Evolutionary conservation across 257 asterid species (phyloP), one percentile per base, ranked within the genome.

Genomic region (Verbena officinalis): DNA sequence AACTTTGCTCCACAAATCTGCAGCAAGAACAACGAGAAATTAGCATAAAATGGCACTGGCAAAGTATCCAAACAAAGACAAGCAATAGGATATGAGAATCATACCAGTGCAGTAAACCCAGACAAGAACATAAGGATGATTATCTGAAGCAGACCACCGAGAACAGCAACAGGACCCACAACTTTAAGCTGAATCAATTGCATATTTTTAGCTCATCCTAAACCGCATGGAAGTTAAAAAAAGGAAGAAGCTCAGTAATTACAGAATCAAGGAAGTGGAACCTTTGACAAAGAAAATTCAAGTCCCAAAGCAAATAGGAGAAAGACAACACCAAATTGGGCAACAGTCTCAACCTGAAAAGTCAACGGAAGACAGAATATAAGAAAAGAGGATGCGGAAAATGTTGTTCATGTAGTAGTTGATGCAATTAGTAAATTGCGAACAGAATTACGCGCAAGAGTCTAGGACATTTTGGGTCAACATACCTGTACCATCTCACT

Each of bases 281-380:
- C 98, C 95, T 89, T 92, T 42, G 96, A 58, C 80, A 89, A 67
- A 75, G 98, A 92, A 74, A 92, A 92, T 76, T 92, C 98, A 73
- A 92, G 84, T 45, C 98, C 98, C 79, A 92, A 75, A 69, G 97
- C 96, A 85, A 92, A 92, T 31, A 92, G 80, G 79, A 92, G 98
- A 82, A 92, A 92, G 70, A 92, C 92, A 75, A 92, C 97, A 58
- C 98, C 98, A 76, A 92, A 92, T 78, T 92, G 98, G 21, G 98
- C 98, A 75, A 92, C 84, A 33, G 98, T 92, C 83, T 89, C 98
- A 68, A 89, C 96, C 98, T 92, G 90, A 55, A 75, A 66, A 12
- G 55, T 21, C 58, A 46, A 58, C 24, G 24, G 68, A 40, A 65
- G 20, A 33, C 21, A 69, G 60, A 62, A 59, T 62, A 30, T 11